Evolutionary conservation across 2,329 filamentous ascomycete genomes (phyloP).

Genomic region (Proliferodiscus dingleyae): DNA sequence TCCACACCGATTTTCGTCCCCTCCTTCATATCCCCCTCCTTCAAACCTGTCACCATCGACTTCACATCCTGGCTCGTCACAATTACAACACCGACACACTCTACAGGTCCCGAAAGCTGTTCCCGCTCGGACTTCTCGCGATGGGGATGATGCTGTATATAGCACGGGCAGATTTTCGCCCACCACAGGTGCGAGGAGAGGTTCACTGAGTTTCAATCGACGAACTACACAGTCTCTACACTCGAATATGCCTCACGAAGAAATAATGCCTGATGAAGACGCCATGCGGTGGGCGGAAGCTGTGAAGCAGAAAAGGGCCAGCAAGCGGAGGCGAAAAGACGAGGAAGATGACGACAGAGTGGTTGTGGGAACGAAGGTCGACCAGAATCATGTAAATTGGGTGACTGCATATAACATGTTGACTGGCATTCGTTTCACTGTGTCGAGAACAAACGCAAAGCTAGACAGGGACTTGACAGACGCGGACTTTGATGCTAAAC

Average conservation of each 20-base stretch:
- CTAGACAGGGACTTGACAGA: slow-evolving; percentile 85
- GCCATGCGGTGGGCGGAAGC: slow-evolving; percentile 88
- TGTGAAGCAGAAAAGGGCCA: slow-evolving; percentile 85
- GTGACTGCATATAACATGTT: slow-evolving; percentile 99
- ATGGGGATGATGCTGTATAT: slow-evolving; percentile 63
- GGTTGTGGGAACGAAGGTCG: slow-evolving; percentile 93
- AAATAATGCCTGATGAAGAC: slow-evolving; percentile 82
- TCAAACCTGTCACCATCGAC: slow-evolving; percentile 42
- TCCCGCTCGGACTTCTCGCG: slow-evolving; percentile 65
- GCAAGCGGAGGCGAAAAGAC: slow-evolving; percentile 76
- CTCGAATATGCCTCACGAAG: slow-evolving; percentile 79
- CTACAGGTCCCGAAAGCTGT: slow-evolving; percentile 74
- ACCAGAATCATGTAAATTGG: slow-evolving; percentile 95
- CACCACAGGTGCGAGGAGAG: slow-evolving; percentile 57
- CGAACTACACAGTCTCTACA: slow-evolving; percentile 80
- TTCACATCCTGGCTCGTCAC: slow-evolving; percentile 46
- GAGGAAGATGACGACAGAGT: slow-evolving; percentile 91
- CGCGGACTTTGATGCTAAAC: slow-evolving; percentile 86
- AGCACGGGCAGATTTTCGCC: slow-evolving; percentile 81
- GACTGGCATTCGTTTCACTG: slow-evolving; percentile 94
- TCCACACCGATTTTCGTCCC: slow-evolving; percentile 60
- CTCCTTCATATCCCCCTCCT: slow-evolving; percentile 50
- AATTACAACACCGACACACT: slow-evolving; percentile 77
- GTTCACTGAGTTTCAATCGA: slow-evolving; percentile 77
- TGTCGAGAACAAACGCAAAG: slow-evolving; percentile 95